Conservation (phyloP, 1,139 yeast genomes). For the Scheffersomyces insectosa region DNA sequence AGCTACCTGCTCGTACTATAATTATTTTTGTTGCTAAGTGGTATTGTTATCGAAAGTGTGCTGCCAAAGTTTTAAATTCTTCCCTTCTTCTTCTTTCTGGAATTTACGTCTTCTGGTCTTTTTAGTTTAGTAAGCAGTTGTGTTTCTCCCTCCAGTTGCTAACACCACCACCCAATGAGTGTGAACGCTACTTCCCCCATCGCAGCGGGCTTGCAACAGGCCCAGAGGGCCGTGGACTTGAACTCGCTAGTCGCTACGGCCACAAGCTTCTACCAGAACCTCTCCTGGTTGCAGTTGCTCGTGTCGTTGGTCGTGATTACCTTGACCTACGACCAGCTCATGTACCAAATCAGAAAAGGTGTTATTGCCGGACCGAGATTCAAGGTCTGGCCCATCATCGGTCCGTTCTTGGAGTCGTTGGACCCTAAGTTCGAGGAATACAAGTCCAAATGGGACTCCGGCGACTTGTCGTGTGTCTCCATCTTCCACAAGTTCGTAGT, state of each 20-base stretch:
- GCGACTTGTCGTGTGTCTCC: slow-evolving; percentile 92
- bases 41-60: too few species aligned
- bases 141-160: not conserved
- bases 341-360: slow-evolving; percentile 79
- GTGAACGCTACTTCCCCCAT: slow-evolving; percentile 16
- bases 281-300: slow-evolving; percentile 52
- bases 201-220: slow-evolving; percentile 9
- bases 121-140: too few species aligned
- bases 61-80: too few species aligned
- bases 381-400: slow-evolving; percentile 92
- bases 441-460: slow-evolving; percentile 89
- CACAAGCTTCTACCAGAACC: slow-evolving; percentile 6
- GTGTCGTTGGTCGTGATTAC: slow-evolving; percentile 51
- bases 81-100: too few species aligned
- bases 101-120: too few species aligned
- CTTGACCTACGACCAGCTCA: slow-evolving; percentile 76
- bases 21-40: too few species aligned
- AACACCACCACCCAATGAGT: slow-evolving; percentile 8
- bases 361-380: slow-evolving; percentile 83
- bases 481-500: slow-evolving; percentile 97
- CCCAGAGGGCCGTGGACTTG: slow-evolving; percentile 7
- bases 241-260: slow-evolving; percentile 2
- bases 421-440: slow-evolving; percentile 96
- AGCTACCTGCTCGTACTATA: too few species aligned
- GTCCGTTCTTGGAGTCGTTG: slow-evolving; percentile 93